Evolutionary conservation across 441 rosid genomes (phyloP).

Genomic region (Melastoma candidum): DNA sequence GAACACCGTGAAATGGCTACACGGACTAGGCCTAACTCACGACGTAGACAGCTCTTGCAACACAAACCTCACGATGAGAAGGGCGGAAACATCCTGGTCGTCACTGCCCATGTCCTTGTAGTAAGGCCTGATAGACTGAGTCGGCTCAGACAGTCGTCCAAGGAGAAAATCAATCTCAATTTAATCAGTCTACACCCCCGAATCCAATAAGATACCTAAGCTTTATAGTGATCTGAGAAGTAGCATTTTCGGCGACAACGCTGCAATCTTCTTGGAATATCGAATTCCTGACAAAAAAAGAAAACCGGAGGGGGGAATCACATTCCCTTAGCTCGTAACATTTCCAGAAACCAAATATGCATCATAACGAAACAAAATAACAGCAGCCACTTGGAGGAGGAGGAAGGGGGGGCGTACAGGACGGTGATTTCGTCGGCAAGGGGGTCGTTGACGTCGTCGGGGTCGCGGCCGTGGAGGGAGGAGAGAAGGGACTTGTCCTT

Average conservation of each 20-base stretch:
- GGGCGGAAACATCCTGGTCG: conserved; percentile 77
- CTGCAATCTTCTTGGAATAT: conserved; percentile 92
- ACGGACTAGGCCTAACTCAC: conserved; percentile 8
- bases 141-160: conserved; percentile 11
- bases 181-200: conserved; percentile 7
- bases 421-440: conserved; percentile 93
- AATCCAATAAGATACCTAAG: conserved; percentile 48
- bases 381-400: neutral
- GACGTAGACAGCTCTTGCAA: conserved; percentile 9
- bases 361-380: neutral
- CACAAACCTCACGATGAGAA: conserved; percentile 64
- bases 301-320: no score
- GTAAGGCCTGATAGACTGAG: conserved; percentile 66
- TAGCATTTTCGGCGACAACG: conserved; percentile 38
- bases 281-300: conserved; percentile 41
- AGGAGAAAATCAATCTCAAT: conserved; percentile 1
- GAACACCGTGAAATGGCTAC: neutral
- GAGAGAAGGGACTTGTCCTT: conserved; percentile 50
- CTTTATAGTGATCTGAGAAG: conserved; percentile 59
- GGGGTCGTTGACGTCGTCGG: conserved; percentile 65
- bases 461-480: conserved; percentile 54
- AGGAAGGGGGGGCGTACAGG: conserved; percentile 41
- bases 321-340: no score
- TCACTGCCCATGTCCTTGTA: conserved; percentile 87
- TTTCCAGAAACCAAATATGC: neutral